phyloP scores from a whole-genome alignment of 768 basidiomycete genomes.

The Hortiboletus flavorubellus region DNA sequence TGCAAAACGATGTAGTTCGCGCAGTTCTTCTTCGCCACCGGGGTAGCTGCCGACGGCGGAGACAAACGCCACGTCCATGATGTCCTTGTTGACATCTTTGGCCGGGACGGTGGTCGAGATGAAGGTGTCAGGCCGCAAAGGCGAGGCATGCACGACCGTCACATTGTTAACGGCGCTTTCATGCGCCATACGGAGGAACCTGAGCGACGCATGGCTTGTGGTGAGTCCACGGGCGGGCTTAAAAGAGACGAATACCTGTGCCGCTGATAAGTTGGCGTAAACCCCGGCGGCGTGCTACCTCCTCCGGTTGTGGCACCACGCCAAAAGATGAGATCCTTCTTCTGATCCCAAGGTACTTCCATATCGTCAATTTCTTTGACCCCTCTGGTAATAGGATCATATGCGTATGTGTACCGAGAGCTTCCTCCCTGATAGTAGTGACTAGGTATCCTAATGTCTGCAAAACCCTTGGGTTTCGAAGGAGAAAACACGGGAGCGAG shows the following conservation, averaged over 20 bases:
- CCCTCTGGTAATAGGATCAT: constrained; percentile 68
- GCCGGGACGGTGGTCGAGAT: constrained; percentile 60
- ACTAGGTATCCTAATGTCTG: constrained; percentile 91
- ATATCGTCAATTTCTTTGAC: constrained; percentile 77
- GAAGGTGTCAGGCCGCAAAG: constrained; percentile 53
- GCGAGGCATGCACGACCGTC: constrained; percentile 68
- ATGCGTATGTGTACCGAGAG: constrained; percentile 82
- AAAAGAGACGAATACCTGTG: constrained; percentile 54
- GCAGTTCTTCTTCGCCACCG: constrained; percentile 65
- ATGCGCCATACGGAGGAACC: constrained; percentile 79
- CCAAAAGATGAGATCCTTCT: constrained; percentile 89
- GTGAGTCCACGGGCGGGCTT: not conserved
- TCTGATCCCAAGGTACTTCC: constrained; percentile 88
- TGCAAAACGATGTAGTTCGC: constrained; percentile 62
- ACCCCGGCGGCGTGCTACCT: constrained; percentile 82
- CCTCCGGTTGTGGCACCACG: constrained; percentile 95
- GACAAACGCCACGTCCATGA: constrained; percentile 88
- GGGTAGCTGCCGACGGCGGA: constrained; percentile 75
- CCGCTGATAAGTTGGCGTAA: constrained; percentile 77
- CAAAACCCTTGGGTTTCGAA: constrained; percentile 78
- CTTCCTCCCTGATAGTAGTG: constrained; percentile 94
- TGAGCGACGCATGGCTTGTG: constrained; percentile 1
- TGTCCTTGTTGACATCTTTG: constrained; percentile 62
- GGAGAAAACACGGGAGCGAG: constrained; percentile 96
- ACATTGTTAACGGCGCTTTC: constrained; percentile 44